Base-by-base conservation (phyloP, 1,284 basidiomycete genomes). In the Marasmius tenuissimus region DNA sequence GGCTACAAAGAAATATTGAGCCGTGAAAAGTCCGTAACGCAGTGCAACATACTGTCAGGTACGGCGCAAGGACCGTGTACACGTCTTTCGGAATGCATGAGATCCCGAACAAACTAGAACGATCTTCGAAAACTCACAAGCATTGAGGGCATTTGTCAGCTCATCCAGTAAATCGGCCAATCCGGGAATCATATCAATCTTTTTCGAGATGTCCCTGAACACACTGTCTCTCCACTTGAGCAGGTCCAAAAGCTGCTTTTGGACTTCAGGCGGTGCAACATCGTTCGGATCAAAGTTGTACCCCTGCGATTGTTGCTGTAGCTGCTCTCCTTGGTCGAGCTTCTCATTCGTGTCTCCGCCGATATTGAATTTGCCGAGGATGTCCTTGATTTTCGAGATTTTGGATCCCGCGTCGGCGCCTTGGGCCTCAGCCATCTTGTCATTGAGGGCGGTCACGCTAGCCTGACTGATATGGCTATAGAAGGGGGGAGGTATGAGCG, bases 381-480 rank as follows among this genome's bases (percentile, higher is more conserved):
- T 74, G 48, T 67, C 71, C 64, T 83, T 82, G 45, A 89, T 71
- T 18, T 77, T 71, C 22, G 67, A 64, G 10, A 82, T 65, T 37
- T 81, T 78, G 11, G 73, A 70, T 14, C 75, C 72, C 61, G 75
- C 72, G 63, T 73, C 73, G 63, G 70, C 62, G 53, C 71, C 67
- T 40, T 73, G 66, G 48, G 73, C 80, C 67, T 84, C 73, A 65
- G 82, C 76, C 78, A 94, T 86, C 67, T 89, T 87, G 68, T 86
- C 81, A 60, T 85, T 84, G 16, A 95, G 83, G 65, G 94, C 92
- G 0, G 90, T 89, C 6, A 96, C 89, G 60, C 91, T 92, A 3
- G 92, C 87, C 74, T 93, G 84, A 68, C 84, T 86, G 64, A 87
- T 61, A 67, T 86, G 80, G 63, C 84, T 85, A 65, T n/a, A 61